Evolutionary conservation across 108 stramenopile genomes (phyloP), one percentile per base, ranked within the genome.

Genomic region (Nitzschia putrida): DNA sequence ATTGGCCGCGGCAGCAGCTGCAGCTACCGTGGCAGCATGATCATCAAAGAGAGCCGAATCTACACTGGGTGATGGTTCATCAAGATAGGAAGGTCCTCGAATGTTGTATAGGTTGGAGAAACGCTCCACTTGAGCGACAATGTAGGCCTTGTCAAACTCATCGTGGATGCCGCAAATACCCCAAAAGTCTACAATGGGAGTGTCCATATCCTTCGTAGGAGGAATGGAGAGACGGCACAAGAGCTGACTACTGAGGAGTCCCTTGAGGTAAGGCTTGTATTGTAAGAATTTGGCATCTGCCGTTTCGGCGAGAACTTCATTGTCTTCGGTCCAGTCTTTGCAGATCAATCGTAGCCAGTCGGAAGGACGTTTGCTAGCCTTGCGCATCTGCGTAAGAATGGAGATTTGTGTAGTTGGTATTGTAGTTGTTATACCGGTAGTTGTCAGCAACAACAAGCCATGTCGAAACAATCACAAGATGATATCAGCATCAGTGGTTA

Each of bases 201-300:
- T 25, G 11, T 50, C 20, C 16, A 16, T 51, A 18, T 52, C 50
- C 37, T 38, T 38, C 5, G 26, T n/a, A 18, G 77, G 56, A 56
- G 79, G 84, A 50, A 83, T 77, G 24, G 85, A 85, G 7, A 91
- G 72, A 0, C 87, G 83, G 53, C 85, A 88, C 7, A 91, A 49
- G 14, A 91, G 60, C 64, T 91, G 90, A 55, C 84, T 81, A 0
- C 80, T 68, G 42, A 88, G 72, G 14, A 60, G 61, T 9, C 90
- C 90, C 68, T 85, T 88, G 39, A 88, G 68, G 52, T 85, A 88
- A 16, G 85, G 78, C 53, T 91, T 91, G 83, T 85, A 91, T n/a
- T 77, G 75, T 12, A 81, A 20, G 66, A 88, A 88, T 23, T 79
- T 82, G 0, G 54, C 53, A 61, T 91, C 88, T 20, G 80, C 68